Base-by-base conservation (phyloP, 352 stramenopile genomes). In the Plasmopara viticola region DNA sequence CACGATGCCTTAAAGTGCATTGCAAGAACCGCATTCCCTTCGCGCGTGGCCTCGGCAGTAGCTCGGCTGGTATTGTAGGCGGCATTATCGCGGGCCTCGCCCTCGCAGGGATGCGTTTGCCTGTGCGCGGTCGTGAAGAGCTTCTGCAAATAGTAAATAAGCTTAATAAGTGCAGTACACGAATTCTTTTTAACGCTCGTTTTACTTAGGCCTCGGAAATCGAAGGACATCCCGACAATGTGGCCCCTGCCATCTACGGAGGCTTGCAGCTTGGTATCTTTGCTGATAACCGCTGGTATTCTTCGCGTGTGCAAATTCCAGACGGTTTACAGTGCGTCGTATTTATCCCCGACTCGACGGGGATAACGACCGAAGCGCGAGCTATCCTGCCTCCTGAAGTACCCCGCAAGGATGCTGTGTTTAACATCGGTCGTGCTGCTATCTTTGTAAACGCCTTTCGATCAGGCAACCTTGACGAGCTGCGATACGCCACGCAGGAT, bases 151-250 rank as follows among this genome's bases (percentile, higher is more conserved):
- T 99, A 62, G 62, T 70, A 67, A 52, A 45, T 13, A 51, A 12
- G 35, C 61, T 35, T 30, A 35, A 2, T 9, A 47, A 33, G 5
- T 25, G 25, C 14, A 1, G 31, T 35, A 35, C 6, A 2, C 7
- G 1, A 12, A 0, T 35, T 35, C 10, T 12, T 43, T 18, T 29
- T 56, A 28, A 64, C 13, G 8, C 6, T 54, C 48, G 58, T 40
- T 10, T 56, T 25, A 35, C 47, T 1, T 42, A 70, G 62, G 94
- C 97, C 10, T 97, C 95, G 7, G 88, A 90, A 56, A 99, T 99
- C 55, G 97, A 99, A 58, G 96, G 96, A 15, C 97, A 99, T 78
- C 97, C 97, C 1, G 97, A 99, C 74, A 99, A 99, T 66, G 97
- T 99, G 12, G 96, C 97, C 41, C 97, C 97, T 0, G 96, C 93